Evolutionary conservation across 345 rosid genomes (phyloP).

Genomic region (Clarkia xantiana): DNA sequence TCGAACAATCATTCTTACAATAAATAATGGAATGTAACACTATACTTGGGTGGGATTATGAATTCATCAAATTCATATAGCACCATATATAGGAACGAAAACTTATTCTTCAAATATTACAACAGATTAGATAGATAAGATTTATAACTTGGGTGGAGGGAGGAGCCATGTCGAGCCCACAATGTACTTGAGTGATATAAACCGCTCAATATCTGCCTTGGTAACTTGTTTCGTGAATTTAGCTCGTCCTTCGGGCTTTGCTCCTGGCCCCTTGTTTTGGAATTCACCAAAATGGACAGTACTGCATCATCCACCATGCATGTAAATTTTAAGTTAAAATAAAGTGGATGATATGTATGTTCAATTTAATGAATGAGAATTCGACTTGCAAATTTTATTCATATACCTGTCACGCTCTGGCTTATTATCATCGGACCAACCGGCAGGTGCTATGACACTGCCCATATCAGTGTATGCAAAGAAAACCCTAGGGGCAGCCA

Average conservation of each 20-base stretch:
- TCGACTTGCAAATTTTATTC: neutral
- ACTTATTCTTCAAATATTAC: no score
- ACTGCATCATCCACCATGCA: no score
- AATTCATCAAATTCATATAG: no score
- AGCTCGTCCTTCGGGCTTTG: conserved; percentile 16
- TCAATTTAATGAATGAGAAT: neutral
- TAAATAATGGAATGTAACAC: no score
- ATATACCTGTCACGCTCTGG: conserved; percentile 21
- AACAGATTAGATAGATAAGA: no score
- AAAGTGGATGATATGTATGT: no score
- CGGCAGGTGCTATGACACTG: conserved; percentile 20
- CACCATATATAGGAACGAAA: no score
- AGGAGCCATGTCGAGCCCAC: conserved; percentile 50
- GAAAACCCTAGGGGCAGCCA: conserved; percentile 25
- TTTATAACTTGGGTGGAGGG: conserved; percentile 33
- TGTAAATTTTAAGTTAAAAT: no score
- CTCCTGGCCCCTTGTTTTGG: conserved; percentile 37
- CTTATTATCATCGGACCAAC: conserved; percentile 30
- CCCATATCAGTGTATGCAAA: conserved; percentile 39
- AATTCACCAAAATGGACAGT: conserved; percentile 39
- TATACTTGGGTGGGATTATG: no score
- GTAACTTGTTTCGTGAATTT: conserved; percentile 22
- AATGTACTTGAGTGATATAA: conserved; percentile 29
- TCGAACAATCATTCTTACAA: no score
- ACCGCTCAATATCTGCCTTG: conserved; percentile 15